A percentile compares a stretch with the other conserved stretches of the same genome.
phyloP scores from a whole-genome alignment of 805 yeast species.

The Candida krabiensis region DNA sequence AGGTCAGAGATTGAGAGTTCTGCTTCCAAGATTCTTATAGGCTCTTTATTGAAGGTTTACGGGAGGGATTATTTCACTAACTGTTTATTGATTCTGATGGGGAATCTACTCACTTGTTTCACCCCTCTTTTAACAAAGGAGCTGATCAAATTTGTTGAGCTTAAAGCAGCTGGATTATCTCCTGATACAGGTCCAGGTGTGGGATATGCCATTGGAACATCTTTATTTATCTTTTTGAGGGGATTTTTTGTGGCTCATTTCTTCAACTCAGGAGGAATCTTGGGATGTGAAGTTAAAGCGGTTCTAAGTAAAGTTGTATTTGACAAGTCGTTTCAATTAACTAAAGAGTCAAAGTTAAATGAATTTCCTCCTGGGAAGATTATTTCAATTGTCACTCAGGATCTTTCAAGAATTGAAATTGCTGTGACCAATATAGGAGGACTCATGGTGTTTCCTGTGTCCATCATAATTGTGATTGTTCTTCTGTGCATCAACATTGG shows the following conservation, averaged over 20 bases:
- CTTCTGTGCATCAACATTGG: constrained; percentile 69
- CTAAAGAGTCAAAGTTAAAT: constrained; percentile 52
- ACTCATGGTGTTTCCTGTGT: constrained; percentile 58
- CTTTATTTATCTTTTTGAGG: constrained; percentile 49
- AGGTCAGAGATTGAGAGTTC: constrained; percentile 20
- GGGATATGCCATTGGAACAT: constrained; percentile 73
- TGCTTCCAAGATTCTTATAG: constrained; percentile 29
- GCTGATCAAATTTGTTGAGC: constrained; percentile 60
- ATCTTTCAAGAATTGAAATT: constrained; percentile 72
- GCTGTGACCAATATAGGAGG: constrained; percentile 67
- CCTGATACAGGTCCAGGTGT: constrained; percentile 42
- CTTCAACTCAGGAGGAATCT: constrained; percentile 54
- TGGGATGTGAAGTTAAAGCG: constrained; percentile 70
- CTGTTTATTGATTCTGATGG: constrained; percentile 38
- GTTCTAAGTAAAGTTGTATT: constrained; percentile 66
- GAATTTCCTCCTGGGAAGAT: constrained; percentile 67
- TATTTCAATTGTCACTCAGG: constrained; percentile 77
- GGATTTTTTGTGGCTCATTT: constrained; percentile 56
- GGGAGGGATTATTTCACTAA: constrained; percentile 42
- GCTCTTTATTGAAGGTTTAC: constrained; percentile 45
- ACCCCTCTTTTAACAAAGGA: constrained; percentile 66
- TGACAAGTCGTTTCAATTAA: constrained; percentile 61
- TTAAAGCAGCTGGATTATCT: constrained; percentile 41
- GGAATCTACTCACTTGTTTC: constrained; percentile 49
- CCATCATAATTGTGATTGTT: constrained; percentile 59